phyloP scores from a whole-genome alignment of 148 eudicot genomes.

The Spergularia marina region DNA sequence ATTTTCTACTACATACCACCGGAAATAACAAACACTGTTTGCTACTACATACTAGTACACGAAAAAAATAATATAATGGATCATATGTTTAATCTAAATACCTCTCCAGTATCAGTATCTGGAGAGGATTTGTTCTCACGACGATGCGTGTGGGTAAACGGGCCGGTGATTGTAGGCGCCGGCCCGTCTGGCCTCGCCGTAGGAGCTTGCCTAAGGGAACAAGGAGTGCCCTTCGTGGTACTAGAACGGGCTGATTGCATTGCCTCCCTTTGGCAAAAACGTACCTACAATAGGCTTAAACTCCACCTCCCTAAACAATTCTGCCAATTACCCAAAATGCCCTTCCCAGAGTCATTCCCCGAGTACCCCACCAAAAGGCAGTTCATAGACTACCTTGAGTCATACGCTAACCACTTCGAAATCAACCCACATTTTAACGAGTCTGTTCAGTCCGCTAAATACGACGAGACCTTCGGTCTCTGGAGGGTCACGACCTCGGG shows the following conservation, averaged over 20 bases:
- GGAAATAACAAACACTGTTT: no score
- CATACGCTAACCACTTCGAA: constrained; percentile 55
- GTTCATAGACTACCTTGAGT: constrained; percentile 76
- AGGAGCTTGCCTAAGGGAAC: constrained; percentile 66
- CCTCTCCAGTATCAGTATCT: not conserved
- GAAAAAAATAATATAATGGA: constrained; percentile 14
- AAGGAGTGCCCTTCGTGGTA: constrained; percentile 69
- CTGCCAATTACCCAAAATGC: constrained; percentile 68
- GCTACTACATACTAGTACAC: no score
- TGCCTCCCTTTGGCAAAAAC: constrained; percentile 81
- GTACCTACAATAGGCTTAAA: constrained; percentile 74
- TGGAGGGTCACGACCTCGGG: constrained; percentile 66
- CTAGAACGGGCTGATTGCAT: constrained; percentile 78
- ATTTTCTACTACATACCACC: no score
- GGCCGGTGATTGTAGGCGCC: constrained; percentile 85
- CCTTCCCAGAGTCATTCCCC: constrained; percentile 71
- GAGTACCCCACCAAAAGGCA: constrained; percentile 77
- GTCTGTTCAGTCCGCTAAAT: constrained; percentile 62
- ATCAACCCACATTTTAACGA: constrained; percentile 66
- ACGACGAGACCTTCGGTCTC: constrained; percentile 50
- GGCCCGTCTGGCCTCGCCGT: constrained; percentile 91
- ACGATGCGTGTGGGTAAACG: constrained; percentile 69
- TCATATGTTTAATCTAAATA: constrained; percentile 14
- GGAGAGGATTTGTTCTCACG: constrained; percentile 29
- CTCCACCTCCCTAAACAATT: constrained; percentile 85